A percentile compares a stretch with the other conserved stretches of the same genome.
Conservation (phyloP, 148 eudicot species). For the Vaccinium corymbosum region DNA sequence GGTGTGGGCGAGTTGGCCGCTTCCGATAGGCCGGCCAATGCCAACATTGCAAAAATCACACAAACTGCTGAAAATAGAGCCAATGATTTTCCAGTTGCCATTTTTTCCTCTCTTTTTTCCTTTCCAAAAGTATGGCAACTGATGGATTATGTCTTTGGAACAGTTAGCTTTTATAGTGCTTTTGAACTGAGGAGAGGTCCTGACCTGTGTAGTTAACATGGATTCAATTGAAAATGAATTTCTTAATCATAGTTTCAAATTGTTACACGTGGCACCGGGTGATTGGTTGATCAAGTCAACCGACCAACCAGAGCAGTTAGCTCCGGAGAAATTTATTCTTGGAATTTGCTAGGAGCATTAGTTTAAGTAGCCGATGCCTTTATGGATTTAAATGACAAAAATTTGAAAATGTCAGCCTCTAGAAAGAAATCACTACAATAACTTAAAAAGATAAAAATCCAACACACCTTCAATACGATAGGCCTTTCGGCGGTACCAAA, state of each 20-base stretch:
- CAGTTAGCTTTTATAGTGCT: neutral
- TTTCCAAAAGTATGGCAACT: neutral
- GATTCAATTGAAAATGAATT: neutral
- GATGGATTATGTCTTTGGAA: neutral
- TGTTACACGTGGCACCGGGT: neutral
- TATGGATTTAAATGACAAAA: neutral
- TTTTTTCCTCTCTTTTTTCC: neutral
- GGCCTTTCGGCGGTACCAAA: too few relatives aligned
- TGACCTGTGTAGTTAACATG: constrained; percentile 1
- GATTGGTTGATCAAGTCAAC: constrained; percentile 10
- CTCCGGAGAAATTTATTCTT: neutral
- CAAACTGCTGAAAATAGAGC: constrained; percentile 9
- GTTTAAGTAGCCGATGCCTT: neutral
- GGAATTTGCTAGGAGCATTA: neutral
- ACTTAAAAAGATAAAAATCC: neutral
- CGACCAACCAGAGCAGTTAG: constrained; percentile 10
- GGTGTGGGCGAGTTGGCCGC: constrained; percentile 12
- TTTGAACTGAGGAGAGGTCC: neutral
- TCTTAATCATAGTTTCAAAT: neutral
- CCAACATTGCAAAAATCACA: constrained; percentile 13
- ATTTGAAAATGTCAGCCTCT: neutral
- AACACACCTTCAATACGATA: too few relatives aligned
- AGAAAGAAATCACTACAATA: neutral
- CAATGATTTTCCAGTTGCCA: constrained; percentile 7
- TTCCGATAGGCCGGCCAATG: neutral